A percentile compares a stretch with the other conserved stretches of the same genome.
phyloP scores from a whole-genome alignment of 75 land plant genomes.

The Adiantum capillusveneris region DNA sequence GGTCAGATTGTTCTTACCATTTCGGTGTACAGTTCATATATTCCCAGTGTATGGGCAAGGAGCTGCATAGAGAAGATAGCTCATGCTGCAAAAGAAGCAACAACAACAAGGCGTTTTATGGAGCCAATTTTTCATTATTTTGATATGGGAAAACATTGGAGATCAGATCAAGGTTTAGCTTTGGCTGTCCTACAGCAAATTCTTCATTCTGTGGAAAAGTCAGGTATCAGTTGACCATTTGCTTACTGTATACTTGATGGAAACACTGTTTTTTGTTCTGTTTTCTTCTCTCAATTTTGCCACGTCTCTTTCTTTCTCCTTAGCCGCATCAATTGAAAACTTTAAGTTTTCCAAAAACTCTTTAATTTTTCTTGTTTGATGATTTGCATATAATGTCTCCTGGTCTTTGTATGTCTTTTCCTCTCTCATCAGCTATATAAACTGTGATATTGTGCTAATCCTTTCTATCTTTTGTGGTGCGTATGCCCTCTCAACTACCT shows the following conservation, averaged over 20 bases:
- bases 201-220: slow-evolving; percentile 57
- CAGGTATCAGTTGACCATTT: slow-evolving; percentile 38
- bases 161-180: slow-evolving; percentile 56
- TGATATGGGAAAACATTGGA: slow-evolving; percentile 70
- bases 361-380: background rate
- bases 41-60: slow-evolving; percentile 71
- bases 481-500: no score
- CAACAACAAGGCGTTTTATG: slow-evolving; percentile 74
- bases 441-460: no score
- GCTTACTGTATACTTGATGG: background rate
- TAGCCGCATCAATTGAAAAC: no score
- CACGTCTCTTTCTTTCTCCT: slow-evolving; percentile 44
- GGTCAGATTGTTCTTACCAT: no score
- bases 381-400: background rate
- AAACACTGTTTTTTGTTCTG: no score
- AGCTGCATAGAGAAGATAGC: slow-evolving; percentile 91
- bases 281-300: slow-evolving; percentile 49
- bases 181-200: slow-evolving; percentile 62
- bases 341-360: no score
- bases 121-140: slow-evolving; percentile 84
- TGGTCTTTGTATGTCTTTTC: background rate
- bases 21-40: slow-evolving; percentile 16
- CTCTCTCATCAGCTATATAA: background rate
- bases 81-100: slow-evolving; percentile 78
- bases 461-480: no score